Conservation (phyloP, 345 rosid species). For the Noccaea bulbosa region DNA sequence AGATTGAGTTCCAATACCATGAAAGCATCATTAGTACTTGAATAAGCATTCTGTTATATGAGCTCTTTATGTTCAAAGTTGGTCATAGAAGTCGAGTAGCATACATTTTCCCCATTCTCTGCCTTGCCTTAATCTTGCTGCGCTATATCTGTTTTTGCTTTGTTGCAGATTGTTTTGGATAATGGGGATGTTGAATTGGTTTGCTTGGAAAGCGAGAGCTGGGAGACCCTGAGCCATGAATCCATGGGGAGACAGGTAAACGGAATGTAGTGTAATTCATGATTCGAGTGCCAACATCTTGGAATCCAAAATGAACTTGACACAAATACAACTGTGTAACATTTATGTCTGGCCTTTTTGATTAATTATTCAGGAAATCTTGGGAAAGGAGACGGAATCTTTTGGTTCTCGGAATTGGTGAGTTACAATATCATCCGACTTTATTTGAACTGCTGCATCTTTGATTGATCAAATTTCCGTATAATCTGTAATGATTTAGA, state of each 20-base stretch:
- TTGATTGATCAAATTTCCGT: neutral
- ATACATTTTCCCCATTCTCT: conserved; percentile 12
- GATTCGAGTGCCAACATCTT: conserved; percentile 19
- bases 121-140: conserved; percentile 13
- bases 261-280: conserved; percentile 21
- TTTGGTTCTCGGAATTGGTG: conserved; percentile 49
- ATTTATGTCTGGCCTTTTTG: conserved; percentile 15
- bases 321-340: conserved; percentile 21
- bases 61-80: conserved; percentile 11
- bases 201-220: conserved; percentile 56
- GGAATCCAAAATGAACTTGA: conserved; percentile 24
- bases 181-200: conserved; percentile 55
- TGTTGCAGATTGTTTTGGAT: conserved; percentile 55
- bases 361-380: conserved; percentile 33
- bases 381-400: conserved; percentile 46
- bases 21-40: conserved; percentile 19
- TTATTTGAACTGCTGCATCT: conserved; percentile 24
- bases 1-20: conserved; percentile 5
- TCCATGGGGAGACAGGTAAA: conserved; percentile 52
- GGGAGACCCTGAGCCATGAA: conserved; percentile 51
- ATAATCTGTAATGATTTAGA: conserved; percentile 29
- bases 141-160: conserved; percentile 8
- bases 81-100: conserved; percentile 2
- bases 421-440: conserved; percentile 39
- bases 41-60: neutral